These are phyloP conservation scores for Agaricus blazei DNA, from an alignment of 768 basidiomycete genomes.

Conservation along the genomic window DNA sequence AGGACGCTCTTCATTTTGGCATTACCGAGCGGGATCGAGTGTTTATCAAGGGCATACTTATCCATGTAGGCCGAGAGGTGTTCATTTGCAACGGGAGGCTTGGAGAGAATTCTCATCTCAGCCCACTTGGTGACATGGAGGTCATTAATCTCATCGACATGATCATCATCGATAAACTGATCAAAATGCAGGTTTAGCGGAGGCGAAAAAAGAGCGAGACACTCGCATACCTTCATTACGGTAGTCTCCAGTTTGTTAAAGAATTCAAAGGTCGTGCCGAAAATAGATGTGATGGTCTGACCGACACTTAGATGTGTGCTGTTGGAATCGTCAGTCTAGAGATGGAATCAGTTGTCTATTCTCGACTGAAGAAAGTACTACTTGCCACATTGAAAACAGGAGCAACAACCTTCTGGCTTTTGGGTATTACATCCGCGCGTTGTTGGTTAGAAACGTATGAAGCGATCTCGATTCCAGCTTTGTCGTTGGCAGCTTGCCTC, in stretches of 20 bases:
- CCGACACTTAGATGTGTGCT: conserved; percentile 65
- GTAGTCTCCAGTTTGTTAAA: conserved; percentile 67
- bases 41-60: conserved; percentile 64
- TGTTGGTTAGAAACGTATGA: conserved; percentile 54
- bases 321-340: conserved; percentile 70
- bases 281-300: conserved; percentile 60
- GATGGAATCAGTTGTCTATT: background rate
- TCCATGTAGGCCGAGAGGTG: conserved; percentile 80
- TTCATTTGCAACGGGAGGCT: conserved; percentile 66
- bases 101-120: conserved; percentile 68
- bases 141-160: conserved; percentile 80
- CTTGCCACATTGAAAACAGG: conserved; percentile 81
- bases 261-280: conserved; percentile 79
- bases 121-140: conserved; percentile 80
- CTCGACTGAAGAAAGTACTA: background rate
- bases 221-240: conserved; percentile 50
- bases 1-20: conserved; percentile 69
- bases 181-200: background rate
- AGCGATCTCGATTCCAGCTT: conserved; percentile 61
- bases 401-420: conserved; percentile 54
- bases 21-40: conserved; percentile 62
- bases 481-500: conserved; percentile 54
- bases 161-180: conserved; percentile 42
- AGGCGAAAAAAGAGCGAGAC: background rate
- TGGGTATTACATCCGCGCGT: conserved; percentile 57